Percentiles rank a stretch among this genome's conserved stretches.
Evolutionary conservation across 2,329 filamentous ascomycete species (phyloP).

Genomic region (Aureobasidium sp.): DNA sequence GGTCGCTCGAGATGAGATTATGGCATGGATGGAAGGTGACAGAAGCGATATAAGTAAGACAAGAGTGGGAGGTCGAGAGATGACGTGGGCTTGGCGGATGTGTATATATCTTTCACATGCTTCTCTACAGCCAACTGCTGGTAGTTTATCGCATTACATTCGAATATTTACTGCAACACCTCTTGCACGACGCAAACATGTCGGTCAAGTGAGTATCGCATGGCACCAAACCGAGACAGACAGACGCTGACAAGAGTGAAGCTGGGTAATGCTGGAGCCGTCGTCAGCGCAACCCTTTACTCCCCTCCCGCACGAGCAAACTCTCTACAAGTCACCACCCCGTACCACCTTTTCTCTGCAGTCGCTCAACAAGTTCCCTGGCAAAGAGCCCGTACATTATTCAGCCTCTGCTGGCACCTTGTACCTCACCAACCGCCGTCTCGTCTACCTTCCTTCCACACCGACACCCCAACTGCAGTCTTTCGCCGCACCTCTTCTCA

Average conservation of each 20-base stretch:
- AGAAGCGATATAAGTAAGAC: not conserved
- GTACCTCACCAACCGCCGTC: conserved; percentile 43
- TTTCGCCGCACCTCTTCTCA: conserved; percentile 81
- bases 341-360: conserved; percentile 71
- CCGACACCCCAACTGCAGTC: conserved; percentile 67
- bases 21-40: not conserved
- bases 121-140: not conserved
- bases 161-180: not conserved
- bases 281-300: conserved; percentile 57
- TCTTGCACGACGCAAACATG: conserved; percentile 8
- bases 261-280: conserved; percentile 85
- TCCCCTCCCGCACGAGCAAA: conserved; percentile 74
- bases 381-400: conserved; percentile 30
- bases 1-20: not conserved
- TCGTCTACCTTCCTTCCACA: conserved; percentile 77
- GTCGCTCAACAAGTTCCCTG: conserved; percentile 50
- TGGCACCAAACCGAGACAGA: conserved; percentile 14
- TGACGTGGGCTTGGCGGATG: conserved; percentile 10
- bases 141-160: not conserved
- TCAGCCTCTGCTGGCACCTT: conserved; percentile 21
- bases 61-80: not conserved
- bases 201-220: conserved; percentile 16
- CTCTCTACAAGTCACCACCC: conserved; percentile 71
- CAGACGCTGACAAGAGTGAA: conserved; percentile 28
- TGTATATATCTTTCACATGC: conserved; percentile 9